Evolutionary conservation across 164 flowering plant species (phyloP).

Genomic region (Brasenia schreberi): DNA sequence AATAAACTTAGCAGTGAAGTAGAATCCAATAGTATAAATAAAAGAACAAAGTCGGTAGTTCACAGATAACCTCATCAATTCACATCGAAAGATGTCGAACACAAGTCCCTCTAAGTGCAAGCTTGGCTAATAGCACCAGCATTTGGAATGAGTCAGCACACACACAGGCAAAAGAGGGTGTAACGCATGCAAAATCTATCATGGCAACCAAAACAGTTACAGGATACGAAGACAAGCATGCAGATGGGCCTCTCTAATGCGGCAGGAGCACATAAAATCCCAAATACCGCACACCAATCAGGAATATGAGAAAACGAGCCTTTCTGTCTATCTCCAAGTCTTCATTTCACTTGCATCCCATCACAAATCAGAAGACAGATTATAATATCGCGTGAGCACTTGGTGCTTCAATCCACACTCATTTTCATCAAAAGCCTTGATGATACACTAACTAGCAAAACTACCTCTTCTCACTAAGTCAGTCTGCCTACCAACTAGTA

Average conservation of each 20-base stretch:
- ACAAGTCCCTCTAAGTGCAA: too few relatives aligned
- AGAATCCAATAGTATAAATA: neutral
- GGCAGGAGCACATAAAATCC: too few relatives aligned
- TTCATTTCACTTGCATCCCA: neutral
- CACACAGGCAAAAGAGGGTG: too few relatives aligned
- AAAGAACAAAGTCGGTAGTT: neutral
- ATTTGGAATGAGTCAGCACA: too few relatives aligned
- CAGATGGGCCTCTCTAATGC: neutral
- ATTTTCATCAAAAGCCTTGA: neutral
- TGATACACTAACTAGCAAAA: neutral
- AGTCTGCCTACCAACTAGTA: constrained; percentile 1
- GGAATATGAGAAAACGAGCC: neutral
- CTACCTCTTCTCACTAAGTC: neutral
- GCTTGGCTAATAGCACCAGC: too few relatives aligned
- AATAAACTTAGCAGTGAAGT: too few relatives aligned
- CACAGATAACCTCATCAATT: neutral
- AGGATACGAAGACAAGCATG: neutral
- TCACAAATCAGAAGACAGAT: neutral
- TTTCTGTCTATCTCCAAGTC: neutral
- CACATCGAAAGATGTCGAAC: neutral
- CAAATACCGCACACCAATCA: neutral
- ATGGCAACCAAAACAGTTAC: neutral
- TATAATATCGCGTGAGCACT: too few relatives aligned
- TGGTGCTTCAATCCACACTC: neutral
- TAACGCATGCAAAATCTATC: neutral